These are phyloP conservation scores for Saccharomycopsis microspora DNA, from an alignment of 805 yeast genomes.

Conservation along the genomic window DNA sequence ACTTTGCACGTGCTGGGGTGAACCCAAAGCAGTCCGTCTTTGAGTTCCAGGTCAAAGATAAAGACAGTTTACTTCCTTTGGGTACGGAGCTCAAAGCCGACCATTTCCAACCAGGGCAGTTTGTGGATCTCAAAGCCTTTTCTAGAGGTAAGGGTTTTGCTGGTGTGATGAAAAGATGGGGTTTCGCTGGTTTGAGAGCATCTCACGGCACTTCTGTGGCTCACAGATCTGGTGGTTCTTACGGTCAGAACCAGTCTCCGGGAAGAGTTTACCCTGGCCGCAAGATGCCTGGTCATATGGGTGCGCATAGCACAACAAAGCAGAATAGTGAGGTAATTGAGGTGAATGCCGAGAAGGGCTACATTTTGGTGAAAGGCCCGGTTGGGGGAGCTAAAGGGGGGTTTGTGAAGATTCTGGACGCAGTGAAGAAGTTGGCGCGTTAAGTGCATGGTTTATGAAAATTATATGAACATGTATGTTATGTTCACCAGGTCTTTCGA, in stretches of 20 bases:
- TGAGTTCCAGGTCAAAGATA: slow-evolving; percentile 72
- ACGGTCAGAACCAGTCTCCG: slow-evolving; percentile 91
- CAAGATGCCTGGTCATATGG: slow-evolving; percentile 98
- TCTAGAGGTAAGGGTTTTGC: slow-evolving; percentile 94
- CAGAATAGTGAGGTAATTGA: slow-evolving; percentile 69
- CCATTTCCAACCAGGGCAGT: slow-evolving; percentile 74
- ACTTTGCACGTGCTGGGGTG: slow-evolving; percentile 66
- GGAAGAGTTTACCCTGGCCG: slow-evolving; percentile 95
- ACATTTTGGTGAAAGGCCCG: slow-evolving; percentile 75
- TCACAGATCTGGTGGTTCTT: slow-evolving; percentile 95
- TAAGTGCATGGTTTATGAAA: too few species aligned
- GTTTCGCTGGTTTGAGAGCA: slow-evolving; percentile 80
- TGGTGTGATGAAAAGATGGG: slow-evolving; percentile 96
- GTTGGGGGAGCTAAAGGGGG: slow-evolving; percentile 84
- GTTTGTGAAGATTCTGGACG: slow-evolving; percentile 67
- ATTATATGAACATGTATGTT: too few species aligned
- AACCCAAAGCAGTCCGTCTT: slow-evolving; percentile 68
- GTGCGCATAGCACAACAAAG: slow-evolving; percentile 60
- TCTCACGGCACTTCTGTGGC: slow-evolving; percentile 92
- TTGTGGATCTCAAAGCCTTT: slow-evolving; percentile 66
- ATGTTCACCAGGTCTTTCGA: too few species aligned
- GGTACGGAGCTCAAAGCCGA: slow-evolving; percentile 78
- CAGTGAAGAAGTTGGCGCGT: slow-evolving; percentile 34
- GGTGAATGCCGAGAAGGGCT: slow-evolving; percentile 72
- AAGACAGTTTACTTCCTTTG: slow-evolving; percentile 53